These are phyloP conservation scores for Achlya hypogyna DNA, from an alignment of 352 stramenopile species.

Conservation along the genomic window DNA sequence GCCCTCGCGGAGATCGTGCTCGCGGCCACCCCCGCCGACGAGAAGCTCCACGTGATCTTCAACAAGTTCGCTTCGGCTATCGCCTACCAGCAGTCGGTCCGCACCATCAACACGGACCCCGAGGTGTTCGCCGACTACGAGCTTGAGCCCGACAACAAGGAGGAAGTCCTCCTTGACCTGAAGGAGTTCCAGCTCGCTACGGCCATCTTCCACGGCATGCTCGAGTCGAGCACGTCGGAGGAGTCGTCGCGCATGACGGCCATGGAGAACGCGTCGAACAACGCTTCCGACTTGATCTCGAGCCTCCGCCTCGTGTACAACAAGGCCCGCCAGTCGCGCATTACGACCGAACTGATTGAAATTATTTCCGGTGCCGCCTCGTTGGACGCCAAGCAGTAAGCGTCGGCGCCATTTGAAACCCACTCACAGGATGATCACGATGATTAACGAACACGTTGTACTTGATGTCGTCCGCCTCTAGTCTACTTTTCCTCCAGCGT, in stretches of 20 bases:
- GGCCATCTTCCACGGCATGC: conserved; percentile 92
- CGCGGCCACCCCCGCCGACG: conserved; percentile 64
- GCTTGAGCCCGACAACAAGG: conserved; percentile 96
- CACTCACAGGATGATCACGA: neutral
- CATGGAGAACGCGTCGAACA: conserved; percentile 99
- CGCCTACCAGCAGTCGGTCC: conserved; percentile 90
- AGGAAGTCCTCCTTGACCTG: conserved; percentile 94
- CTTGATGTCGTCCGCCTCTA: neutral
- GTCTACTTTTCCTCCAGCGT: neutral
- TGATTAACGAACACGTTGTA: conserved; percentile 6
- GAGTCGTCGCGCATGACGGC: conserved; percentile 98
- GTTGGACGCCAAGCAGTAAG: conserved; percentile 63
- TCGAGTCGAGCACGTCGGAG: conserved; percentile 97
- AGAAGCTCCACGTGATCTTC: conserved; percentile 94
- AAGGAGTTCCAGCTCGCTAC: conserved; percentile 90
- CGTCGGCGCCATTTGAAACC: neutral
- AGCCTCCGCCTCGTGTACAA: conserved; percentile 85
- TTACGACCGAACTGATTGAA: conserved; percentile 97
- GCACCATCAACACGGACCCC: conserved; percentile 52
- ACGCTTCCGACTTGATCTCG: conserved; percentile 97
- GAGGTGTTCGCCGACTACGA: conserved; percentile 90
- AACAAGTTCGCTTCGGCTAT: conserved; percentile 97
- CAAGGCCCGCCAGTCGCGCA: conserved; percentile 91
- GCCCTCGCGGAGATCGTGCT: conserved; percentile 85
- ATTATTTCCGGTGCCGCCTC: conserved; percentile 97